Conservation (phyloP, 176 grass and related monocot species). For the Musa troglodytarum region DNA sequence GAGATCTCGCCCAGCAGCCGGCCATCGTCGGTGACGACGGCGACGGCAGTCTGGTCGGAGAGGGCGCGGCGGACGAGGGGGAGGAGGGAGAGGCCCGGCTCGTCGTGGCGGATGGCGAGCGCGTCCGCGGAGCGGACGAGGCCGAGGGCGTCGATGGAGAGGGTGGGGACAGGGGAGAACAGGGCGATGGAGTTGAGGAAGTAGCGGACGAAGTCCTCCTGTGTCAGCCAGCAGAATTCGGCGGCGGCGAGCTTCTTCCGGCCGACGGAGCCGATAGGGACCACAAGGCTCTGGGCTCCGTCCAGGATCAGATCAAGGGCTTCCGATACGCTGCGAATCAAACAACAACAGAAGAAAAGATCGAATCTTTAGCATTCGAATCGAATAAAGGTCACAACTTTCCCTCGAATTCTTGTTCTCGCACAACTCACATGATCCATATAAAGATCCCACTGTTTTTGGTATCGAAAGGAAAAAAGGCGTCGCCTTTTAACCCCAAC, state of each 20-base stretch:
- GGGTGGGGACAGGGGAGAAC: slow-evolving; percentile 56
- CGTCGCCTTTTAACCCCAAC: neutral
- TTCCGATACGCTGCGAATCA: slow-evolving; percentile 54
- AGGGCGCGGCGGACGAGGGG: slow-evolving; percentile 56
- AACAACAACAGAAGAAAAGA: neutral
- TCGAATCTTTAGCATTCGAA: neutral
- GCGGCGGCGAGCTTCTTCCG: slow-evolving; percentile 26
- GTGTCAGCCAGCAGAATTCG: slow-evolving; percentile 81
- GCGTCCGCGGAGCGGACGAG: slow-evolving; percentile 44
- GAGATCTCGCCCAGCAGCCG: slow-evolving; percentile 74
- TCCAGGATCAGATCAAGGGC: slow-evolving; percentile 67
- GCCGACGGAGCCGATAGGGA: slow-evolving; percentile 39
- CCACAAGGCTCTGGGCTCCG: slow-evolving; percentile 55
- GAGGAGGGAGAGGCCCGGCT: slow-evolving; percentile 46
- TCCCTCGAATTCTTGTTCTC: neutral
- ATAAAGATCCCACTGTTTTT: neutral
- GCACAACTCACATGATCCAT: neutral
- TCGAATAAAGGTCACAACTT: neutral
- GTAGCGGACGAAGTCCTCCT: slow-evolving; percentile 79
- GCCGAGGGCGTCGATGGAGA: slow-evolving; percentile 53
- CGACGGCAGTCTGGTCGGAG: slow-evolving; percentile 44
- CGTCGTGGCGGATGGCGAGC: slow-evolving; percentile 46
- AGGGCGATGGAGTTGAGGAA: slow-evolving; percentile 79
- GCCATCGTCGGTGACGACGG: slow-evolving; percentile 47
- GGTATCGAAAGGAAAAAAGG: neutral